Evolutionary conservation across 176 grass and related monocot species (phyloP).

Genomic region (Otatea glauca): DNA sequence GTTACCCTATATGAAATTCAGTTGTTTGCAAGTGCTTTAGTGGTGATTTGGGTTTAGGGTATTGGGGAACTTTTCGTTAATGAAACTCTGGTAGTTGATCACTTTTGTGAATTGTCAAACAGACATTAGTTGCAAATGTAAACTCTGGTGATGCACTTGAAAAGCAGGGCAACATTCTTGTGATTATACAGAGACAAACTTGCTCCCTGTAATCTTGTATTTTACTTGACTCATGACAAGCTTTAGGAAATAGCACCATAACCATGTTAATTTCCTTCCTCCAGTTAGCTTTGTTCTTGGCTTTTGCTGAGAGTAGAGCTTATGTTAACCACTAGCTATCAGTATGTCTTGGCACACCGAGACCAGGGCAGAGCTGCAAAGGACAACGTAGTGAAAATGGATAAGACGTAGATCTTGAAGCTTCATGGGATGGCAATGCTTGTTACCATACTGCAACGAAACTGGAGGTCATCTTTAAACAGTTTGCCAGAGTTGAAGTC

Average conservation of each 20-base stretch:
- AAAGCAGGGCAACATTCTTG: not conserved
- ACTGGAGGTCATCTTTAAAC: not conserved
- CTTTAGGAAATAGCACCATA: not conserved
- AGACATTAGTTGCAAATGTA: not conserved
- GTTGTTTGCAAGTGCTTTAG: not conserved
- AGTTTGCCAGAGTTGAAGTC: too few relatives aligned
- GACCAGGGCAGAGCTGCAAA: not conserved
- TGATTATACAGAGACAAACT: not conserved
- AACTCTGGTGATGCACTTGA: not conserved
- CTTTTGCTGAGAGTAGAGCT: not conserved
- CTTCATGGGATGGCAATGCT: not conserved
- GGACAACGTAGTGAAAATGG: not conserved
- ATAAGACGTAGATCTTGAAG: not conserved
- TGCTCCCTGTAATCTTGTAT: not conserved
- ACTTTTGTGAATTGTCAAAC: not conserved
- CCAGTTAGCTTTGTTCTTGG: not conserved
- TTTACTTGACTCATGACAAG: not conserved
- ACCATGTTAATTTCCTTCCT: not conserved
- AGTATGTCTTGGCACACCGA: not conserved
- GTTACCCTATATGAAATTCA: conserved; percentile 1
- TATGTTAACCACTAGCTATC: not conserved
- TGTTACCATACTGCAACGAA: not conserved
- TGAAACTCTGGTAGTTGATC: not conserved
- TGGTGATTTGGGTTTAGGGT: not conserved
- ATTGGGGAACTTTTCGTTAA: not conserved